Base-by-base conservation (phyloP, 2,329 filamentous ascomycete species). In the Allantophomopsis cytisporea region DNA sequence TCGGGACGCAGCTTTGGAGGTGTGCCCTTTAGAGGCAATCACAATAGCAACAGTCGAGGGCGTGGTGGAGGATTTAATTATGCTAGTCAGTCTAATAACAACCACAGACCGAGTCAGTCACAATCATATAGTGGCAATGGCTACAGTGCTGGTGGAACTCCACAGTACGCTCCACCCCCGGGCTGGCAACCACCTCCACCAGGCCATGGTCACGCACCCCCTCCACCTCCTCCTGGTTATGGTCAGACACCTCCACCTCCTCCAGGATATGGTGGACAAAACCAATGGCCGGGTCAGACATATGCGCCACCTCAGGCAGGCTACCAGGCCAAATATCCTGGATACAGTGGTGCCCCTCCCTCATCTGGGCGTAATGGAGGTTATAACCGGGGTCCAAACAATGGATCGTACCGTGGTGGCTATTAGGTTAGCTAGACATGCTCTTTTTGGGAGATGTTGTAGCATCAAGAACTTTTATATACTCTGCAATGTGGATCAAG, bases 1-100 rank as follows among this genome's bases (percentile, higher is more conserved):
- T 68, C 71, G 16, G 79, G 84, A n/a, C 73, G 85, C 39, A 73
- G 71, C 36, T 76, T 76, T 50, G 81, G 83, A 11, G 83, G 83
- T 30, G 80, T 69, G 5, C 77, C 77, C 14, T 64, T 83, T 17
- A 44, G 54, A 35, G 35, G 38, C n/a, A 31, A 20, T 11, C n/a
- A 33, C 16, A 31, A 38, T 33, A 40, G 35, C 16, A 36, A 35
- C 12, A 37, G 40, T 6, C 37, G 40, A 23, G 40, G 37, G n/a
- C 21, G 37, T 12, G 37, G 21, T 15, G 17, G 31, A 6, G 14
- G n/a, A 14, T 15, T 17, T 17, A n/a, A 18, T 28, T 30, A 18
- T 28, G 35, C 35, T 12, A 6, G 13, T 13, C 28, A 17, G 6
- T 20, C 37, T 15, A 39, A 39, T 23, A 18, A 13, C 12, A 35